A percentile compares a stretch with the other conserved stretches of the same genome.
Conservation (phyloP, 768 basidiomycete species). For the Leccinum variicolor region DNA sequence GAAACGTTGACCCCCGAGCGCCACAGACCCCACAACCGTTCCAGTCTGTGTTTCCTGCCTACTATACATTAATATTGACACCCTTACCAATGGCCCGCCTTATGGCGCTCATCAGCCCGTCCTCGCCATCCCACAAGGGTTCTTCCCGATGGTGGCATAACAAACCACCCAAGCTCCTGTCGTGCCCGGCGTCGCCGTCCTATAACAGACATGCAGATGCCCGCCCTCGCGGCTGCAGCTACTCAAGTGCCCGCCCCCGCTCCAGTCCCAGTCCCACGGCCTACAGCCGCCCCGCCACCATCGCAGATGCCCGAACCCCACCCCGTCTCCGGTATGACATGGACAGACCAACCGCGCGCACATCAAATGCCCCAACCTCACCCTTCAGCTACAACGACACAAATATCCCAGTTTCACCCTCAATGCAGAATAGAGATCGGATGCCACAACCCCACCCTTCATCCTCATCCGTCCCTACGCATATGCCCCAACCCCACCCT, state of each 20-base stretch:
- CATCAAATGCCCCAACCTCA: neutral
- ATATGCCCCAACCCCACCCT: constrained; percentile 20
- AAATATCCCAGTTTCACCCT: neutral
- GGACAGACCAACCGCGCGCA: neutral
- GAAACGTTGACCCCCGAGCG: constrained; percentile 13
- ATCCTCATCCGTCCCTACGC: neutral
- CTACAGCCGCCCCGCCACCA: neutral
- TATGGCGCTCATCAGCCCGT: constrained; percentile 26
- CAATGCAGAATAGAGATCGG: neutral
- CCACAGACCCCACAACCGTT: constrained; percentile 25
- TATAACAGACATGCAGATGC: constrained; percentile 15
- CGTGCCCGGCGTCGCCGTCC: neutral
- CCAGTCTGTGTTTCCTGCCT: constrained; percentile 22
- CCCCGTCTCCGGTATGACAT: neutral
- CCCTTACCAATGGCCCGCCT: constrained; percentile 28
- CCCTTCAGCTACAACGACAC: neutral
- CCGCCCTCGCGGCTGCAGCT: neutral
- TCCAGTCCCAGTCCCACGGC: neutral
- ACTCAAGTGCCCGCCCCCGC: neutral
- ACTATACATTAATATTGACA: constrained; percentile 21
- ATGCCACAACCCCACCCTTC: neutral
- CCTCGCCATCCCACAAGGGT: constrained; percentile 24
- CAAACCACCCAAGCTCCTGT: constrained; percentile 15
- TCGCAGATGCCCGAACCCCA: neutral
- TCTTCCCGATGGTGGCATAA: constrained; percentile 23